Evolutionary conservation across 1,284 basidiomycete genomes (phyloP).

Genomic region (Inonotus obliquus): DNA sequence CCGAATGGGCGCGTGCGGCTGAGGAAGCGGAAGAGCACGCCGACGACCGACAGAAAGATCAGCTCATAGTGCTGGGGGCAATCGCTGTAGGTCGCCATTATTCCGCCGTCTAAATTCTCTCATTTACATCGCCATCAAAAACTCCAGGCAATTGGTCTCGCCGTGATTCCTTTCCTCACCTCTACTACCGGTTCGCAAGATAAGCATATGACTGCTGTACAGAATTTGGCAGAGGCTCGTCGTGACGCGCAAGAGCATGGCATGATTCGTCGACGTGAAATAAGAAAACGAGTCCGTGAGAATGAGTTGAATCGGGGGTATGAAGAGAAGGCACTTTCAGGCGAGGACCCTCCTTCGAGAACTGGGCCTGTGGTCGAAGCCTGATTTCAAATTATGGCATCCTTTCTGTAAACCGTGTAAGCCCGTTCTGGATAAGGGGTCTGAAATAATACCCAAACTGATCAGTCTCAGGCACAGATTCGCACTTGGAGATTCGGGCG

Average conservation of each 20-base stretch:
- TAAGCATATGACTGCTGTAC: slow-evolving; percentile 33
- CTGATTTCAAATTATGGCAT: neutral
- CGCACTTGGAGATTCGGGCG: no score
- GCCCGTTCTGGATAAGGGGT: no score
- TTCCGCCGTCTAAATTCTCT: neutral
- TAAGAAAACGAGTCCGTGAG: slow-evolving; percentile 35
- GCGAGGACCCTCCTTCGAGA: neutral
- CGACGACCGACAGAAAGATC: slow-evolving; percentile 36
- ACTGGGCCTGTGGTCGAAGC: neutral
- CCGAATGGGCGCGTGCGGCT: slow-evolving; percentile 15
- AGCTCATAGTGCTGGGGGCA: slow-evolving; percentile 36
- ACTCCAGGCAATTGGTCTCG: slow-evolving; percentile 30
- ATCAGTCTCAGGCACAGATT: no score
- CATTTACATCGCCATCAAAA: neutral
- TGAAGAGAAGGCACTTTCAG: neutral
- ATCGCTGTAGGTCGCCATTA: slow-evolving; percentile 27
- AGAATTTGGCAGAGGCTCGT: slow-evolving; percentile 40
- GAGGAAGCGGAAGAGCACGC: slow-evolving; percentile 21
- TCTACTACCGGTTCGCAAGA: slow-evolving; percentile 21
- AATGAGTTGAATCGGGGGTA: slow-evolving; percentile 20
- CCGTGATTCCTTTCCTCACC: slow-evolving; percentile 29
- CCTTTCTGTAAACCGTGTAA: neutral
- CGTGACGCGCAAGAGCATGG: slow-evolving; percentile 38
- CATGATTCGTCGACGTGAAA: slow-evolving; percentile 34
- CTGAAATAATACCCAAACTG: no score